These are phyloP conservation scores for Blastomyces silverae DNA, from an alignment of 2,329 filamentous ascomycete species.

Conservation along the genomic window DNA sequence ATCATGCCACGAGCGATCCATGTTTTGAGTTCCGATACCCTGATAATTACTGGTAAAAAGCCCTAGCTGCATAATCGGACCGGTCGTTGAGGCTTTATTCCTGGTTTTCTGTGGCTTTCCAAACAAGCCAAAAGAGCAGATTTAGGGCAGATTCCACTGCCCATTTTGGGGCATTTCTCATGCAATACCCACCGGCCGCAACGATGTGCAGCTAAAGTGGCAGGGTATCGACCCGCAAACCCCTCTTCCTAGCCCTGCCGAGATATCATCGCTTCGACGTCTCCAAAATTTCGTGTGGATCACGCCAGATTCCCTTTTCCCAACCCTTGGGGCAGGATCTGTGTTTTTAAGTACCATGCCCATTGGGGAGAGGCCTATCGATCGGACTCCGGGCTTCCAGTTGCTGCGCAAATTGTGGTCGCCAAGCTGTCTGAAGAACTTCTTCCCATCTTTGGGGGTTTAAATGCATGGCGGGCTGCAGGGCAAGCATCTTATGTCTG, in stretches of 20 bases:
- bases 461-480: not conserved
- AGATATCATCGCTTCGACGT: not conserved
- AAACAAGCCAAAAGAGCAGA: not conserved
- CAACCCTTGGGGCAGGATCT: not conserved
- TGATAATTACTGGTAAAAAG: not conserved
- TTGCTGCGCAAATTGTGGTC: not conserved
- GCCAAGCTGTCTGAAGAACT: not conserved
- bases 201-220: not conserved
- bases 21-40: not conserved
- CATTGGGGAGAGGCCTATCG: too few species aligned
- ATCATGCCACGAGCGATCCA: not conserved
- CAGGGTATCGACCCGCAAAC: not conserved
- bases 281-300: not conserved
- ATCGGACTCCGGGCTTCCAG: not conserved
- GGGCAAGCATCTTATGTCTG: not conserved
- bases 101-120: not conserved
- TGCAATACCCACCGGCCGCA: not conserved
- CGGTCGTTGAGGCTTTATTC: not conserved
- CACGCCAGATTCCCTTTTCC: not conserved
- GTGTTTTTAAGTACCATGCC: not conserved
- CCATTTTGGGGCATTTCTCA: conserved; percentile 7
- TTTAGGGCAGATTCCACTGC: not conserved
- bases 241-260: not conserved
- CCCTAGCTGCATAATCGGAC: not conserved
- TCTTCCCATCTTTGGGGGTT: not conserved